Conservation (phyloP, 2,329 filamentous ascomycete genomes). For the Pseudogymnoascus sp. region DNA sequence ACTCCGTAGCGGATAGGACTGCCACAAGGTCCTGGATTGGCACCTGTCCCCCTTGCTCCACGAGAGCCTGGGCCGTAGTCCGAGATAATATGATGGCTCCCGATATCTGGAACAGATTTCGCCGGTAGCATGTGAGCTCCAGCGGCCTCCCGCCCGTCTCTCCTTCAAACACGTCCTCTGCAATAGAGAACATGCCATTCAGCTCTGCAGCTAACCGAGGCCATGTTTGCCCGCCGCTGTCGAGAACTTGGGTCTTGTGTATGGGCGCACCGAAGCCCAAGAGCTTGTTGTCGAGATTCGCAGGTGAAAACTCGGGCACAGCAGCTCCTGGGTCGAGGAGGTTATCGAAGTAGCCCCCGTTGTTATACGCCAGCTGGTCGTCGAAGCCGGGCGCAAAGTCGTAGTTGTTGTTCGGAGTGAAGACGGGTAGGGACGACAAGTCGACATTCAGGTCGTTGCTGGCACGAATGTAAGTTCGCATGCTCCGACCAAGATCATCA, state of each 20-base stretch:
- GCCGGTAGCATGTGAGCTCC: slow-evolving; percentile 89
- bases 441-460: slow-evolving; percentile 9
- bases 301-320: slow-evolving; percentile 23
- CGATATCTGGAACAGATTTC: slow-evolving; percentile 92
- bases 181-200: slow-evolving; percentile 84
- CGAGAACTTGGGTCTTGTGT: slow-evolving; percentile 54
- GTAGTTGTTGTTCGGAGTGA: slow-evolving; percentile 23
- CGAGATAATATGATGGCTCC: slow-evolving; percentile 76
- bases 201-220: slow-evolving; percentile 66
- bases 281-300: slow-evolving; percentile 60
- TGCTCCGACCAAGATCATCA: neutral
- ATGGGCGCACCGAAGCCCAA: slow-evolving; percentile 64
- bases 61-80: slow-evolving; percentile 60
- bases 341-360: slow-evolving; percentile 37
- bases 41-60: slow-evolving; percentile 73
- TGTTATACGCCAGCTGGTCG: slow-evolving; percentile 54
- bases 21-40: slow-evolving; percentile 73
- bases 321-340: slow-evolving; percentile 27
- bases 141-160: slow-evolving; percentile 50
- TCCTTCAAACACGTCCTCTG: slow-evolving; percentile 65
- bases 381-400: slow-evolving; percentile 57
- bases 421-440: slow-evolving; percentile 1
- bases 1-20: slow-evolving; percentile 79
- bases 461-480: neutral
- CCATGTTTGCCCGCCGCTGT: slow-evolving; percentile 58